A percentile compares a stretch with the other conserved stretches of the same genome.
Conservation (phyloP, 345 rosid genomes). For the Heritiera littoralis region DNA sequence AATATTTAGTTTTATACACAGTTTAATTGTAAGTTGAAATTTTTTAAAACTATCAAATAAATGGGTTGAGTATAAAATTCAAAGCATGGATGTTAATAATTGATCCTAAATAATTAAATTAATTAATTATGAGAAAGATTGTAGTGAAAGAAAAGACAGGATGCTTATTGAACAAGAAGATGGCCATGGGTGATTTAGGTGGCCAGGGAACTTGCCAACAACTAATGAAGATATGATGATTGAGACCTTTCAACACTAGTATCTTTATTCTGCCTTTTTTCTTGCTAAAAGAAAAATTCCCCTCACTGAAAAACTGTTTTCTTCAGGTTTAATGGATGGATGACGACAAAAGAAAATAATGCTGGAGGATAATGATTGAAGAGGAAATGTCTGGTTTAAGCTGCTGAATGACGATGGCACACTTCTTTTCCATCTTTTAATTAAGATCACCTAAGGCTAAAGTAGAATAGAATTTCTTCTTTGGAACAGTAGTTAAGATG, state of each 20-base stretch:
- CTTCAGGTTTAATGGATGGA: too few relatives aligned
- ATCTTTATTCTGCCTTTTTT: neutral
- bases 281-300: too few relatives aligned
- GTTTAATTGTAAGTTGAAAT: neutral
- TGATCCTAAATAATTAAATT: neutral
- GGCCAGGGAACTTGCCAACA: conserved; percentile 20
- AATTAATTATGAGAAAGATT: conserved; percentile 4
- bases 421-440: too few relatives aligned
- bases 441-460: too few relatives aligned
- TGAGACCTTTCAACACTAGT: conserved; percentile 21
- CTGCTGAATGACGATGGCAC: too few relatives aligned
- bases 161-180: neutral
- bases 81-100: neutral
- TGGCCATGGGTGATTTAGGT: conserved; percentile 25
- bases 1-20: neutral
- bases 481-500: too few relatives aligned
- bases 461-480: too few relatives aligned
- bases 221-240: conserved; percentile 33
- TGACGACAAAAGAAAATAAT: too few relatives aligned
- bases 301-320: too few relatives aligned
- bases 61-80: neutral
- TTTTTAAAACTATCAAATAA: neutral
- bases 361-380: too few relatives aligned
- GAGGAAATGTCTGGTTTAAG: too few relatives aligned
- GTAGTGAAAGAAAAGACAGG: conserved; percentile 24